Evolutionary conservation across 2,329 filamentous ascomycete genomes (phyloP), one percentile per base, ranked within the genome.

Genomic region (Penicillium oxalicum): DNA sequence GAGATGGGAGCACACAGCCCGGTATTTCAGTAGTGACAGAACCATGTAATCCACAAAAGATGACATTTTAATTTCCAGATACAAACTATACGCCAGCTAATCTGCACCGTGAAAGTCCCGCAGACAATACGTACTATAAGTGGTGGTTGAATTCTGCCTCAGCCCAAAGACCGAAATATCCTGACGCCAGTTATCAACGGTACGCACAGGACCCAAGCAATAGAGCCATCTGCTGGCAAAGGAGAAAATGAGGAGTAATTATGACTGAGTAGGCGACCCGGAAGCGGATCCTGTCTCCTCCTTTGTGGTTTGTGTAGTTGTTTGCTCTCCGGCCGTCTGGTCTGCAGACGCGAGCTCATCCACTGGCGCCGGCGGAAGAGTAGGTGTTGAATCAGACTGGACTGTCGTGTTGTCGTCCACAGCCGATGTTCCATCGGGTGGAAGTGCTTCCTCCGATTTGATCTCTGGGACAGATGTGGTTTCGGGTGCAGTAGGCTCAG

Each of bases 251-350:
- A 9, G 35, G 26, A 45, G 18, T 18, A 18, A 54, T 29, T 40
- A 35, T 36, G 44, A 28, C n/a, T 45, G 40, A 7, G 46, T 9
- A 9, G 40, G 47, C 9, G 47, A 43, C 2, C 27, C 37, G n/a
- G 44, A 40, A 26, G 35, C 43, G 3, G 45, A 18, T 38, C 49
- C 51, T 26, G 26, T 4, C 33, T 49, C 43, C 11, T 51, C 44
- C 28, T 48, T 44, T 28, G 34, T 38, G 18, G 18, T 1, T 18
- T 18, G 18, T 8, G 29, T 11, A 32, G 29, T 11, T 4, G 29
- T 11, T 32, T 7, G 29, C 35, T 43, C 49, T 26, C 46, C 40
- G 34, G 9, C 42, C 18, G 33, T n/a, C 24, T 28, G 9, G 18
- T 33, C 9, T 9, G 33, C 36, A 9, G 42, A 9, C 36, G 37